Percentiles rank a stretch among this genome's conserved stretches.
phyloP scores from a whole-genome alignment of 257 asterid genomes.

The Eucommia ulmoides region DNA sequence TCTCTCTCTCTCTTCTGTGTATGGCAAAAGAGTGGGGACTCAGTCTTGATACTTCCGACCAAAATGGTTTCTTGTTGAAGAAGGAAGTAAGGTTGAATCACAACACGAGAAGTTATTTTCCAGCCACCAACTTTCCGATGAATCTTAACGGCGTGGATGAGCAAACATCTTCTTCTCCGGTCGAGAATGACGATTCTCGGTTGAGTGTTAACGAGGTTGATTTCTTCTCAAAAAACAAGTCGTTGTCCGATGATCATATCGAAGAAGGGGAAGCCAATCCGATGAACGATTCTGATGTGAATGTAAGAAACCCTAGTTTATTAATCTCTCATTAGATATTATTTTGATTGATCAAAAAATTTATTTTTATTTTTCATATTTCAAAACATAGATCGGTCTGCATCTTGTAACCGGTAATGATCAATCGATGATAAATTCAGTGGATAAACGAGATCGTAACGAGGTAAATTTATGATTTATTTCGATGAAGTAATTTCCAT shows the following conservation, averaged over 20 bases:
- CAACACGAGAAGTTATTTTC: background rate
- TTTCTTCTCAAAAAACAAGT: background rate
- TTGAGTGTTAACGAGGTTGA: background rate
- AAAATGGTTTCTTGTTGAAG: background rate
- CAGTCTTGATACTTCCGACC: background rate
- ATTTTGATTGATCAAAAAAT: background rate
- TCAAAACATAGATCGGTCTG: too few species aligned
- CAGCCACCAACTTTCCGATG: background rate
- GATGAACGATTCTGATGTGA: background rate
- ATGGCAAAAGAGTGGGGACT: constrained; percentile 1
- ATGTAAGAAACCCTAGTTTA: background rate
- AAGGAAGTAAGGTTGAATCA: background rate
- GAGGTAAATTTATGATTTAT: background rate
- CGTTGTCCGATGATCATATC: background rate
- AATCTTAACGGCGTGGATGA: background rate
- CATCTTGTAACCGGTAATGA: background rate
- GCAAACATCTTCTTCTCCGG: background rate
- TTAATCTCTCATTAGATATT: background rate
- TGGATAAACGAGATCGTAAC: background rate
- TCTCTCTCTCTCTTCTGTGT: background rate
- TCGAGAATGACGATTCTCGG: background rate
- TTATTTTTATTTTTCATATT: background rate
- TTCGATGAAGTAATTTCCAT: background rate
- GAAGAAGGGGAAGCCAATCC: background rate
- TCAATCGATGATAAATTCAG: background rate